Percentiles rank a stretch among this genome's conserved stretches.
Conservation (phyloP, 2,329 filamentous ascomycete species). For the Botryotinia calthae region DNA sequence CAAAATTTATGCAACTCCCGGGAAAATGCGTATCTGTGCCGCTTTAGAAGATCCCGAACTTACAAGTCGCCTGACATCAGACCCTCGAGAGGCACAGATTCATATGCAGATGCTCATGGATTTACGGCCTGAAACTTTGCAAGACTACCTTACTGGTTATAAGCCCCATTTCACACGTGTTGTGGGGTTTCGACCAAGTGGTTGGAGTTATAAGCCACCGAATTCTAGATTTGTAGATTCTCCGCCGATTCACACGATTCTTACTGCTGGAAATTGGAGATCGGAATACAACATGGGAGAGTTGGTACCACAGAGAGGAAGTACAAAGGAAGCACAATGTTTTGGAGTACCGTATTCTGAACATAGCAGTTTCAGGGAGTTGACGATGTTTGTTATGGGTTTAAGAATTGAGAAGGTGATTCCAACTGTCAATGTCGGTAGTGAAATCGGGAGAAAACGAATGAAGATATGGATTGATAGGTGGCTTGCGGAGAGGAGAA, state of each 20-base stretch:
- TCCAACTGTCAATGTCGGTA: conserved; percentile 83
- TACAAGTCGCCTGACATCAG: conserved; percentile 68
- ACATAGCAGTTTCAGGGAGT: conserved; percentile 89
- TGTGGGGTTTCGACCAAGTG: conserved; percentile 87
- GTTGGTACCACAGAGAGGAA: conserved; percentile 78
- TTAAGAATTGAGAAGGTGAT: conserved; percentile 85
- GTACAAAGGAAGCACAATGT: conserved; percentile 76
- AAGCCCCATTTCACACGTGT: conserved; percentile 80
- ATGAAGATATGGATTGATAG: conserved; percentile 66
- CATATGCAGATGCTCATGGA: conserved; percentile 98
- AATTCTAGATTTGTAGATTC: conserved; percentile 60
- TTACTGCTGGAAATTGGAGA: conserved; percentile 66
- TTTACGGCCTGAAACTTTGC: conserved; percentile 84
- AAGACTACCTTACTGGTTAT: conserved; percentile 80
- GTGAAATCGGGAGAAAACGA: conserved; percentile 52
- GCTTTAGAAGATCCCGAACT: conserved; percentile 86
- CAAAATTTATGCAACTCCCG: conserved; percentile 83
- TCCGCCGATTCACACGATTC: conserved; percentile 61
- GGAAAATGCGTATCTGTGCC: conserved; percentile 79
- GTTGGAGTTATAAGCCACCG: conserved; percentile 86
- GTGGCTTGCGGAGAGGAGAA: conserved; percentile 58
- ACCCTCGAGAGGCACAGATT: conserved; percentile 84
- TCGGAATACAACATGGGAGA: conserved; percentile 69
- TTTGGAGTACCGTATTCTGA: conserved; percentile 96
- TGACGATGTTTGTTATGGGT: conserved; percentile 89